These are phyloP conservation scores for Phytophthora fragariaefolia DNA, from an alignment of 352 stramenopile genomes.

Conservation along the genomic window DNA sequence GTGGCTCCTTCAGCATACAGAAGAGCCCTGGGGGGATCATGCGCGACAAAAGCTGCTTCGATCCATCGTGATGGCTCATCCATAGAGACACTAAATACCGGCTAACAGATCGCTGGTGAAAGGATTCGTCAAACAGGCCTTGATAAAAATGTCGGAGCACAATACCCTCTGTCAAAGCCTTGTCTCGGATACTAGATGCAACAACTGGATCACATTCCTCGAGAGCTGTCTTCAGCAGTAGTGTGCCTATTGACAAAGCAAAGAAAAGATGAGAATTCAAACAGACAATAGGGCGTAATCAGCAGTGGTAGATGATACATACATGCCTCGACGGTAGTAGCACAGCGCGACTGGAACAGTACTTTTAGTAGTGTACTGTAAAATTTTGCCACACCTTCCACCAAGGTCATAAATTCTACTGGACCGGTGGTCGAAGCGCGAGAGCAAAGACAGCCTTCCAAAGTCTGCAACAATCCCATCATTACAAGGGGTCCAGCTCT, in stretches of 20 bases:
- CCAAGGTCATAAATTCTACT: conserved; percentile 68
- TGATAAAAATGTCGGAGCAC: conserved; percentile 94
- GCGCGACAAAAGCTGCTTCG: conserved; percentile 89
- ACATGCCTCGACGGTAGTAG: conserved; percentile 86
- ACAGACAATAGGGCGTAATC: not conserved
- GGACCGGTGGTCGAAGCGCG: conserved; percentile 84
- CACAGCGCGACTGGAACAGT: conserved; percentile 90
- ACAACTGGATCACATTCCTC: conserved; percentile 87
- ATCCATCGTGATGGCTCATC: conserved; percentile 91
- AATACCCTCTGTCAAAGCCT: conserved; percentile 92
- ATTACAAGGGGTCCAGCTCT: conserved; percentile 79
- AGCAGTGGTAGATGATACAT: conserved; percentile 26
- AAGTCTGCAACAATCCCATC: conserved; percentile 91
- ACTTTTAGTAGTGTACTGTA: conserved; percentile 86
- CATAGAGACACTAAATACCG: conserved; percentile 96
- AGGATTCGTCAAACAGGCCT: conserved; percentile 92
- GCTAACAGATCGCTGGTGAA: conserved; percentile 93
- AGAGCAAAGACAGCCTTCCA: conserved; percentile 93
- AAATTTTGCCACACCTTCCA: conserved; percentile 75
- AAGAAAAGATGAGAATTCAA: not conserved
- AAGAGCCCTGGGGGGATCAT: conserved; percentile 93
- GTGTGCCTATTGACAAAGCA: conserved; percentile 57
- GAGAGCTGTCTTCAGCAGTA: conserved; percentile 93
- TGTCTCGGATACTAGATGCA: conserved; percentile 88
- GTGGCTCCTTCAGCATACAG: conserved; percentile 86